Conservation (phyloP, 73 alveolate genomes). For the Paramecium sexaurelia region DNA sequence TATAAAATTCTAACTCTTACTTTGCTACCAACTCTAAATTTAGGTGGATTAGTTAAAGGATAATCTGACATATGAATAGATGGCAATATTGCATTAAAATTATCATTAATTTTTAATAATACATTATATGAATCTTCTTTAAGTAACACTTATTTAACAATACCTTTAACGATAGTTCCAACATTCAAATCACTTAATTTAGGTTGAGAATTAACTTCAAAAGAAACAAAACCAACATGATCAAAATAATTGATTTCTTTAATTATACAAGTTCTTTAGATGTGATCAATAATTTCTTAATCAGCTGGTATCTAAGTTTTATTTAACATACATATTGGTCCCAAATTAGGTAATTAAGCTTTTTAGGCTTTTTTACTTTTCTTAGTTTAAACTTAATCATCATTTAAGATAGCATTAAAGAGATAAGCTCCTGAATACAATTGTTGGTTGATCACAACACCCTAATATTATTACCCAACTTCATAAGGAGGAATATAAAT, state of each 20-base stretch:
- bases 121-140: conserved; percentile 1
- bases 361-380: conserved; percentile 30
- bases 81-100: conserved; percentile 3
- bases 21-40: conserved; percentile 35
- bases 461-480: neutral
- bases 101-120: neutral
- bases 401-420: neutral
- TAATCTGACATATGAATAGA: neutral
- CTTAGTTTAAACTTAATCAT: neutral
- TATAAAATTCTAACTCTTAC: neutral
- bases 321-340: conserved; percentile 15
- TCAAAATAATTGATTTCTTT: conserved; percentile 29
- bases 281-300: neutral
- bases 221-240: conserved; percentile 27
- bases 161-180: conserved; percentile 30
- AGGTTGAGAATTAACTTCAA: neutral
- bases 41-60: conserved; percentile 27
- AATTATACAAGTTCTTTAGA: neutral
- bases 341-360: neutral
- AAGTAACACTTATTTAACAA: neutral
- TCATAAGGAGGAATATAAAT: neutral
- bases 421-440: neutral
- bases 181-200: conserved; percentile 13
- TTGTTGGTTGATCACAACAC: neutral
- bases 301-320: conserved; percentile 26